Evolutionary conservation across 805 yeast species (phyloP).

Genomic region (Metschnikowia lunata): DNA sequence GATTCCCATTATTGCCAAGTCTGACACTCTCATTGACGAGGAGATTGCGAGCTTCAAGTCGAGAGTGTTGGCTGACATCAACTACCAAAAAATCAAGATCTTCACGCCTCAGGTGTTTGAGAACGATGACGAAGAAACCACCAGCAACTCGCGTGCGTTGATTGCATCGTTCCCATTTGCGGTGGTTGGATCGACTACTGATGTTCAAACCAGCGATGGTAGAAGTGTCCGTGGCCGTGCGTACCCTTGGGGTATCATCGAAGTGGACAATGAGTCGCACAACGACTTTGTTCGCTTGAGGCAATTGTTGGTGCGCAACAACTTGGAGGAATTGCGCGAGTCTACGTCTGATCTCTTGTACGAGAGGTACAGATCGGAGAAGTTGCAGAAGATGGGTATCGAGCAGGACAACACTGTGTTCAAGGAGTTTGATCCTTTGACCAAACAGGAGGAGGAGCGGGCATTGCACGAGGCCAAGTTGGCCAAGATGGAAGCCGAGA

Average conservation of each 20-base stretch:
- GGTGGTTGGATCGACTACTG: constrained; percentile 81
- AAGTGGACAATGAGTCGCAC: constrained; percentile 91
- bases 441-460: constrained; percentile 91
- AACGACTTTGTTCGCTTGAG: constrained; percentile 88
- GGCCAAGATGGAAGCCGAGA: constrained; percentile 90
- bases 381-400: constrained; percentile 77
- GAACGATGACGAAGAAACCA: constrained; percentile 81
- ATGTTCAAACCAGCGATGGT: constrained; percentile 69
- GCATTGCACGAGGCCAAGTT: constrained; percentile 89
- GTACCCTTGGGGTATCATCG: constrained; percentile 97
- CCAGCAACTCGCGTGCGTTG: constrained; percentile 59
- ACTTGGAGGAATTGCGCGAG: constrained; percentile 91
- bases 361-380: constrained; percentile 85
- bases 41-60: constrained; percentile 75
- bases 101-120: constrained; percentile 78
- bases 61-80: constrained; percentile 73
- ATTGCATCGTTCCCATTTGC: constrained; percentile 83
- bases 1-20: constrained; percentile 91
- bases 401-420: constrained; percentile 92
- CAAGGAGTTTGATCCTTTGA: constrained; percentile 88
- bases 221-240: constrained; percentile 82
- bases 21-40: constrained; percentile 86
- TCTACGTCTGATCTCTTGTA: constrained; percentile 70
- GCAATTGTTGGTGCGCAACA: constrained; percentile 82
- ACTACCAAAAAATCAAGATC: constrained; percentile 61